Evolutionary conservation across 1,284 basidiomycete species (phyloP).

Genomic region (Golubevia pallescens): DNA sequence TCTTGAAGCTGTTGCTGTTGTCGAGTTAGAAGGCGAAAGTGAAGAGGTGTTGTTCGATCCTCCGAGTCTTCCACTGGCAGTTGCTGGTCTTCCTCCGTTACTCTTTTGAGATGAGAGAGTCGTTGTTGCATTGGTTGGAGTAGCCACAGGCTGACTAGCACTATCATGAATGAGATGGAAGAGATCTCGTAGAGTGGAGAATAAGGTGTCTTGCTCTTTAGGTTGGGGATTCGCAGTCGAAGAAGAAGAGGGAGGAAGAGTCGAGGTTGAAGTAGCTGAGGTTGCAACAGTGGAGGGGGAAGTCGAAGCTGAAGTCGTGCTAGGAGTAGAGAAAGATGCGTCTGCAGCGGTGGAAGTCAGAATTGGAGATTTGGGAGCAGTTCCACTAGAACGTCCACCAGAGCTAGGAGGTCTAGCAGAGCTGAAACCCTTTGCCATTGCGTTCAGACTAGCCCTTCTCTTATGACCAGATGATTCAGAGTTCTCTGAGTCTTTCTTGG

Average conservation of each 20-base stretch:
- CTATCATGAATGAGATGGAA: conserved; percentile 34
- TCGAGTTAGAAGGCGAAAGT: not conserved
- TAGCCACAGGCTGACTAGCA: conserved; percentile 28
- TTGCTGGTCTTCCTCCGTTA: not conserved
- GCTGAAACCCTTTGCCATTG: not conserved
- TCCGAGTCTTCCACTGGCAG: not conserved
- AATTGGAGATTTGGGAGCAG: not conserved
- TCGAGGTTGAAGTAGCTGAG: not conserved
- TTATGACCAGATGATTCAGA: not conserved
- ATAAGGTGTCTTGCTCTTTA: conserved; percentile 20
- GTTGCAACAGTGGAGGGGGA: not conserved
- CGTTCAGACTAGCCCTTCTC: conserved; percentile 3
- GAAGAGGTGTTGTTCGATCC: not conserved
- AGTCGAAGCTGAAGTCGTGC: not conserved
- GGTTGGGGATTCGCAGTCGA: not conserved
- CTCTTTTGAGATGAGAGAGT: not conserved
- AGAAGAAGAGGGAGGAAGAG: not conserved
- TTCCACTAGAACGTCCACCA: not conserved
- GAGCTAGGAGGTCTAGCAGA: not conserved
- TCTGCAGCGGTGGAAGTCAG: not conserved
- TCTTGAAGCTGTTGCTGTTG: not conserved
- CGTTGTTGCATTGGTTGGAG: conserved; percentile 8
- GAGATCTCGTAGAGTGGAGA: conserved; percentile 29
- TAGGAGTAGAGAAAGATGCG: not conserved
- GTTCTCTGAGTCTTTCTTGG: not conserved